Conservation (phyloP, 768 basidiomycete species). For the Multifurca ochricompacta region DNA sequence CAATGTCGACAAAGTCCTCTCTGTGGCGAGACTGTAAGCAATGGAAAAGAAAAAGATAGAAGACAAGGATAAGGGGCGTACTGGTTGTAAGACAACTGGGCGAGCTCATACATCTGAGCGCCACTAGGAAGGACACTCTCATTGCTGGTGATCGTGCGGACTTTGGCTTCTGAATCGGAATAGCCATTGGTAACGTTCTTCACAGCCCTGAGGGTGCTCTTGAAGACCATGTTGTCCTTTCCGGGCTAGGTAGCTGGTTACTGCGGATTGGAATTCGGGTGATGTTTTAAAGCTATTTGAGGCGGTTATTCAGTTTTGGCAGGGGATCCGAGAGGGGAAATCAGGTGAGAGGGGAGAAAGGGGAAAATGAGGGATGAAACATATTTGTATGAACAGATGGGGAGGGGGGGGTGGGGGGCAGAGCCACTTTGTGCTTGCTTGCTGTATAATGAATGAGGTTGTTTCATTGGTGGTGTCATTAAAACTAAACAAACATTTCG, state of each 20-base stretch:
- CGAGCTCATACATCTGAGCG: conserved; percentile 96
- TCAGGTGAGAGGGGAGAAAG: neutral
- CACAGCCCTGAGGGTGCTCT: conserved; percentile 70
- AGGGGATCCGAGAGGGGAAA: neutral
- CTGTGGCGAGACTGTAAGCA: conserved; percentile 28
- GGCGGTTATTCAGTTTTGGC: no score
- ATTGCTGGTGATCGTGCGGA: conserved; percentile 91
- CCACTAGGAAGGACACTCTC: conserved; percentile 95
- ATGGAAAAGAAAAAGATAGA: conserved; percentile 22
- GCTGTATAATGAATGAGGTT: neutral
- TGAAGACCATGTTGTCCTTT: conserved; percentile 26
- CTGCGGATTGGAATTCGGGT: neutral
- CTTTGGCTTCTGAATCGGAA: conserved; percentile 88
- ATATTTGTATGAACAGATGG: no score
- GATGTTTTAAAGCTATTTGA: neutral
- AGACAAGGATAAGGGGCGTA: conserved; percentile 28
- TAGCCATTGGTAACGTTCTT: conserved; percentile 94
- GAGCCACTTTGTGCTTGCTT: no score
- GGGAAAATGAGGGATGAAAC: neutral
- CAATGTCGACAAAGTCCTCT: conserved; percentile 92
- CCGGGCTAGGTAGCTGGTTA: neutral
- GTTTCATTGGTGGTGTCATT: neutral
- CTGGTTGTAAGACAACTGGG: conserved; percentile 94
- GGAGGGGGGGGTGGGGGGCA: neutral
- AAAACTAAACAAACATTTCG: neutral